Percentiles rank a stretch among this genome's conserved stretches.
Evolutionary conservation across 2,329 filamentous ascomycete genomes (phyloP).

Genomic region (Penicillium sp.): DNA sequence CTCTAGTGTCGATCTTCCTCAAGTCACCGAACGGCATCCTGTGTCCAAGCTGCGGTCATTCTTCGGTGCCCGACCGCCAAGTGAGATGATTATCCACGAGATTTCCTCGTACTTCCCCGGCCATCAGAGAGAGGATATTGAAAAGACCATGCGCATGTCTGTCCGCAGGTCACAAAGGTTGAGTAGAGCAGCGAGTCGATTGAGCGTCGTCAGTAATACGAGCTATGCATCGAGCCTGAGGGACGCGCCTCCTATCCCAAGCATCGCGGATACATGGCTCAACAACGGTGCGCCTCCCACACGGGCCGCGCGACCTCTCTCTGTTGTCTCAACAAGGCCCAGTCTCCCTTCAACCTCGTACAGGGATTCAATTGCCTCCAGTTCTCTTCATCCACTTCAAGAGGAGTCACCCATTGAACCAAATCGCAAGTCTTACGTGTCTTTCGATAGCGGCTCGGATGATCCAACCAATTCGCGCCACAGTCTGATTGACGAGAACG

Average conservation of each 20-base stretch:
- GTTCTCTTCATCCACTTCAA: constrained; percentile 84
- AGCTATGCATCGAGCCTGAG: constrained; percentile 91
- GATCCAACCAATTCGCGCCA: constrained; percentile 77
- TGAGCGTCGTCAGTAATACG: constrained; percentile 91
- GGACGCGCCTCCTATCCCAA: constrained; percentile 93
- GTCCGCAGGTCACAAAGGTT: constrained; percentile 87
- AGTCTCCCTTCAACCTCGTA: constrained; percentile 67
- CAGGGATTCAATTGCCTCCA: constrained; percentile 87
- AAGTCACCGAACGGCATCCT: constrained; percentile 38
- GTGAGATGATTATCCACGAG: constrained; percentile 96
- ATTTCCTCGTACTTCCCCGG: constrained; percentile 97
- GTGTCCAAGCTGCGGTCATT: constrained; percentile 62
- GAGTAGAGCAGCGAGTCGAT: constrained; percentile 88
- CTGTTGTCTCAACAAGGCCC: constrained; percentile 58
- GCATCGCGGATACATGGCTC: constrained; percentile 93
- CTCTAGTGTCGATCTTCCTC: constrained; percentile 34
- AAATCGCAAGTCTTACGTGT: constrained; percentile 96
- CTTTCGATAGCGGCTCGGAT: constrained; percentile 64
- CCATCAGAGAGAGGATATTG: constrained; percentile 91
- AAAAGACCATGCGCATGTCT: constrained; percentile 91
- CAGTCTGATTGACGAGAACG: constrained; percentile 85
- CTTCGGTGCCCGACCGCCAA: constrained; percentile 89
- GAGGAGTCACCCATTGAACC: constrained; percentile 88
- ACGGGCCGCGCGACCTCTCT: constrained; percentile 61
- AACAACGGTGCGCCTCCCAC: constrained; percentile 59